Evolutionary conservation across 2,329 filamentous ascomycete species (phyloP).

Genomic region (Epichloe hybrida): DNA sequence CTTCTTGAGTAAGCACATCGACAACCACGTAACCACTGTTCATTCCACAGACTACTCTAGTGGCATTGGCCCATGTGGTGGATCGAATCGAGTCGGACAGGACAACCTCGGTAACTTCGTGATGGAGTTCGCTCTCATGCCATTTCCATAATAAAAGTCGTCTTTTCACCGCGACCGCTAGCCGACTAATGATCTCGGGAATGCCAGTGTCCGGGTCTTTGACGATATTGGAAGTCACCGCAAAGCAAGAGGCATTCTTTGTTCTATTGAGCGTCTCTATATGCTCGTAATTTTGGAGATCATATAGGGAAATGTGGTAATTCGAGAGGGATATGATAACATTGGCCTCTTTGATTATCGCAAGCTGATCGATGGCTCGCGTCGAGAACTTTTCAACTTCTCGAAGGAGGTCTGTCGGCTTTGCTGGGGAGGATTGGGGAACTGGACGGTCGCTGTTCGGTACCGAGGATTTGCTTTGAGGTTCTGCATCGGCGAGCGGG

Average conservation of each 20-base stretch:
- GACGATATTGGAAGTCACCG: slow-evolving; percentile 89
- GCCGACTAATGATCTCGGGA: slow-evolving; percentile 78
- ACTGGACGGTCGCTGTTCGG: slow-evolving; percentile 15
- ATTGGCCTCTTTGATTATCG: slow-evolving; percentile 89
- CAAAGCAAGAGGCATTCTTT: slow-evolving; percentile 79
- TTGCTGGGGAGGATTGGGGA: slow-evolving; percentile 22
- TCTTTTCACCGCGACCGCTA: slow-evolving; percentile 88
- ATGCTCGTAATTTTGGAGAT: slow-evolving; percentile 71
- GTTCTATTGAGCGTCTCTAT: slow-evolving; percentile 70
- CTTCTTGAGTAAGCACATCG: slow-evolving; percentile 59
- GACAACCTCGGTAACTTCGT: slow-evolving; percentile 61
- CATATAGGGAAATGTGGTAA: slow-evolving; percentile 77
- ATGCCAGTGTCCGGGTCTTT: slow-evolving; percentile 79
- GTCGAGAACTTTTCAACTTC: slow-evolving; percentile 92
- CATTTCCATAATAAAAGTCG: slow-evolving; percentile 86
- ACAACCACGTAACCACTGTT: slow-evolving; percentile 85
- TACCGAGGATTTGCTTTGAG: slow-evolving; percentile 16
- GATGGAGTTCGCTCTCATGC: slow-evolving; percentile 80
- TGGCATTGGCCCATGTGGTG: slow-evolving; percentile 81
- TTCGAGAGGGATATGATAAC: slow-evolving; percentile 85
- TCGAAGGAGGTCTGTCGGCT: slow-evolving; percentile 69
- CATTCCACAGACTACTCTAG: slow-evolving; percentile 78
- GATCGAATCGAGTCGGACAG: slow-evolving; percentile 76
- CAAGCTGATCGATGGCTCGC: slow-evolving; percentile 81
- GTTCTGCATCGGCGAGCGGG: slow-evolving; percentile 11